Evolutionary conservation across 345 rosid genomes (phyloP), one percentile per base, ranked within the genome.

Genomic region (Eucalyptus polyanthemos): DNA sequence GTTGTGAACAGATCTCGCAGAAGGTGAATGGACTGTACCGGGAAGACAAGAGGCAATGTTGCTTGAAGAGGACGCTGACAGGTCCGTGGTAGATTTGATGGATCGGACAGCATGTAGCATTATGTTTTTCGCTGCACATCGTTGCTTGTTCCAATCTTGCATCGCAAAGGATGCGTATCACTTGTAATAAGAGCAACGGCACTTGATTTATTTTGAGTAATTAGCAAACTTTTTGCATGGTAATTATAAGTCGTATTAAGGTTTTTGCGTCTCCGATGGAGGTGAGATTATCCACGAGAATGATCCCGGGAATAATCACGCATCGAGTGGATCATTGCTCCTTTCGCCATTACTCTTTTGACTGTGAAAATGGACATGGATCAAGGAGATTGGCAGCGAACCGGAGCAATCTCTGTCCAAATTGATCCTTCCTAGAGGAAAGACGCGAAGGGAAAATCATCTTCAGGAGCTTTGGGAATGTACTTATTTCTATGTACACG

Each of bases 41-140:
- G 94, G 95, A 96, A 88, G 91, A 91, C 80, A 95, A 95, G 92
- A 93, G 93, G 89, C 96, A 91, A 65, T 93, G 98, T 21, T 76
- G 45, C 93, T 92, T 97, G 95, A 94, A 97, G 89, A 93, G 99
- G 94, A 95, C 99, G 62, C 90, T 93, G 92, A 95, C 99, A 1
- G 98, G 98, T 88, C 99, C 99, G 12, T 97, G 98, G 99, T 97
- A 94, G 93, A 89, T 89, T 22, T 16, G 89, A 72, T 19, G 45
- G 81, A 72, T 34, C 14, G 44, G 45, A 72, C 81, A 72, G 14
- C 37, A n/a, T 65, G n/a, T n/a, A 27, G 83, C 47, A 19, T 76
- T 76, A 14, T 22, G 22, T 5, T 21, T 21, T 76, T 11, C 14
- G 62, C 83, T 37, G 83, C 13, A 2, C 27, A 37, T 37, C n/a